Percentiles rank a stretch among this genome's conserved stretches.
These are phyloP conservation scores for Phytopythium oedochilum DNA, from an alignment of 352 stramenopile genomes.

Conservation along the genomic window DNA sequence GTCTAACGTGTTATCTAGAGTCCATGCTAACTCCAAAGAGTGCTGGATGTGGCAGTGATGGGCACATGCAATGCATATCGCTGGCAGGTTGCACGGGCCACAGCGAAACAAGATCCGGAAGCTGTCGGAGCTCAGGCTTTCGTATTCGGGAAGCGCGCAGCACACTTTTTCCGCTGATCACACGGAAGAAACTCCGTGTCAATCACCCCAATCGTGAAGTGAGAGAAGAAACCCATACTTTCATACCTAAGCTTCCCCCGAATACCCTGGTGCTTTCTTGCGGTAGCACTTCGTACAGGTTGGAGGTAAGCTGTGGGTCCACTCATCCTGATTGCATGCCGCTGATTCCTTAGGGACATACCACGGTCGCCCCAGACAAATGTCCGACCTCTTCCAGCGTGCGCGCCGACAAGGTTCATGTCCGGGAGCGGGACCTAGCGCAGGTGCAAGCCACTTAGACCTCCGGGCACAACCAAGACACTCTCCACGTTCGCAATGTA, in stretches of 20 bases:
- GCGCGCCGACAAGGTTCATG: constrained; percentile 48
- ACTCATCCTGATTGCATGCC: not conserved
- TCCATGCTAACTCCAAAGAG: constrained; percentile 55
- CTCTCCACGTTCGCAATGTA: constrained; percentile 9
- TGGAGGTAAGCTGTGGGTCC: too few species aligned
- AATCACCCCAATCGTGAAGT: not conserved
- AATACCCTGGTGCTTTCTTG: constrained; percentile 10
- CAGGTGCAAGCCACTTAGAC: not conserved
- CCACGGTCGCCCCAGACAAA: constrained; percentile 80
- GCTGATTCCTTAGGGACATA: constrained; percentile 5
- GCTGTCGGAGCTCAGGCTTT: constrained; percentile 65
- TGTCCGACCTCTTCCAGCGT: constrained; percentile 54
- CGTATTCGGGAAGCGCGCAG: constrained; percentile 38
- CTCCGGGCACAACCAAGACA: too few species aligned
- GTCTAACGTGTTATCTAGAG: constrained; percentile 45
- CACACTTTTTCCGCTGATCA: constrained; percentile 40
- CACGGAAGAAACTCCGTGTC: not conserved
- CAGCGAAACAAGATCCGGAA: constrained; percentile 70
- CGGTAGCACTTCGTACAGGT: not conserved
- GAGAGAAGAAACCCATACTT: not conserved
- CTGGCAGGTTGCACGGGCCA: constrained; percentile 38
- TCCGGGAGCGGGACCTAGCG: constrained; percentile 39
- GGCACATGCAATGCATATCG: constrained; percentile 64
- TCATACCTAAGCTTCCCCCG: constrained; percentile 22
- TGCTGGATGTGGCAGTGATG: constrained; percentile 61